Percentiles rank a stretch among this genome's conserved stretches.
Conservation (phyloP, 805 yeast species). For the Barnettozyma californica region DNA sequence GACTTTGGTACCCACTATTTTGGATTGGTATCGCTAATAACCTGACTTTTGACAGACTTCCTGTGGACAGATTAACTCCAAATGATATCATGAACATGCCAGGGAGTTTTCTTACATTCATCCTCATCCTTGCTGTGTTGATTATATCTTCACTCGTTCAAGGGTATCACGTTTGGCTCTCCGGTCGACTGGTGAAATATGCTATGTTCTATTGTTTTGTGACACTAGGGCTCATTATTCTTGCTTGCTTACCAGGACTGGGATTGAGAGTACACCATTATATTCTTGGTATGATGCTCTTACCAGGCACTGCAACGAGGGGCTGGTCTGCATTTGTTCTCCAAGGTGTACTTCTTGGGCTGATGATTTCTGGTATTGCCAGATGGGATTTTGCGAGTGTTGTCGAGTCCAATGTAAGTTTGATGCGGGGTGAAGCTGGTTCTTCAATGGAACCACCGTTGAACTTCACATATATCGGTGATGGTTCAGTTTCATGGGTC, state of each 20-base stretch:
- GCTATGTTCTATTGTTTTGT: conserved; percentile 47
- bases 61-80: conserved; percentile 77
- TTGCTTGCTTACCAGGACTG: conserved; percentile 56
- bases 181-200: conserved; percentile 62
- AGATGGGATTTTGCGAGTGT: conserved; percentile 94
- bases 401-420: conserved; percentile 64
- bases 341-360: conserved; percentile 81
- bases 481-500: conserved; percentile 27
- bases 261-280: conserved; percentile 79
- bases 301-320: conserved; percentile 80
- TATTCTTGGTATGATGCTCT: conserved; percentile 65
- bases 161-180: conserved; percentile 73
- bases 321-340: conserved; percentile 66
- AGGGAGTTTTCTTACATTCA: conserved; percentile 66
- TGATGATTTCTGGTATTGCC: conserved; percentile 77
- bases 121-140: conserved; percentile 43
- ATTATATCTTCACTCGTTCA: conserved; percentile 60
- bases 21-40: conserved; percentile 86
- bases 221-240: conserved; percentile 36
- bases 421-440: conserved; percentile 72
- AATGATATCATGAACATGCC: conserved; percentile 69
- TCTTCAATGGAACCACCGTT: conserved; percentile 48
- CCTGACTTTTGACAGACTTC: conserved; percentile 81
- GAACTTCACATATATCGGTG: conserved; percentile 16
- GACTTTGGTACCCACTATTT: conserved; percentile 69